These are phyloP conservation scores for Colletotrichum echinochloae DNA, from an alignment of 2,329 filamentous ascomycete genomes.

Conservation along the genomic window DNA sequence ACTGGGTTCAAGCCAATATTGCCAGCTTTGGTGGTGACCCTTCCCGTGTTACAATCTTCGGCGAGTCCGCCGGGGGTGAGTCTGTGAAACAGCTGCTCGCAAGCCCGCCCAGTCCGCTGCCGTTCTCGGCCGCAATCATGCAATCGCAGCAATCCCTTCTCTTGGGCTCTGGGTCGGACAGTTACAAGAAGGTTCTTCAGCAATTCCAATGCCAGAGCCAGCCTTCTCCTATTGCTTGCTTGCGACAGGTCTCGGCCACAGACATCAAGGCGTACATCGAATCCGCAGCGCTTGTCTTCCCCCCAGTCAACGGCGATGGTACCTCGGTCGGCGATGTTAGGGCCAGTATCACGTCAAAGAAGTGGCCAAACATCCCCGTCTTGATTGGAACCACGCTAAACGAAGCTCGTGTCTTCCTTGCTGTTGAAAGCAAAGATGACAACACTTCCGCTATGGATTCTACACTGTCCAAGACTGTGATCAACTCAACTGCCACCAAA, in stretches of 20 bases:
- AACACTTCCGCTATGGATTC: background rate
- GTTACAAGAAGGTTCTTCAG: conserved; percentile 29
- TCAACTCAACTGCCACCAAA: conserved; percentile 14
- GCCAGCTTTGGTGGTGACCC: conserved; percentile 73
- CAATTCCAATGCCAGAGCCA: conserved; percentile 19
- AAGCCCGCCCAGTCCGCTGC: conserved; percentile 45
- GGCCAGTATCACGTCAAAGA: conserved; percentile 19
- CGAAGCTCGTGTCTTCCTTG: conserved; percentile 29
- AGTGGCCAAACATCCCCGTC: conserved; percentile 34
- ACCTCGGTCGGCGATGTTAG: conserved; percentile 27
- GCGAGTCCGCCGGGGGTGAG: conserved; percentile 66
- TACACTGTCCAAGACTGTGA: conserved; percentile 7
- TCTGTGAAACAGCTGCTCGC: conserved; percentile 43
- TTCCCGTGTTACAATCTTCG: conserved; percentile 70
- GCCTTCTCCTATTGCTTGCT: conserved; percentile 10
- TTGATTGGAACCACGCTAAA: conserved; percentile 32
- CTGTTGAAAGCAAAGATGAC: background rate
- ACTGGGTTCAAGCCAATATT: conserved; percentile 73
- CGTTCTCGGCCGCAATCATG: conserved; percentile 40
- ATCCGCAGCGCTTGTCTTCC: conserved; percentile 28
- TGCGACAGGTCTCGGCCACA: conserved; percentile 10
- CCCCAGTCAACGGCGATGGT: conserved; percentile 30
- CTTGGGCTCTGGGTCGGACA: conserved; percentile 23
- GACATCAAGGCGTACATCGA: conserved; percentile 34
- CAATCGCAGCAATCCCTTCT: conserved; percentile 35